These are phyloP conservation scores for Puya raimondii DNA, from an alignment of 176 grass and related monocot genomes.

Conservation along the genomic window DNA sequence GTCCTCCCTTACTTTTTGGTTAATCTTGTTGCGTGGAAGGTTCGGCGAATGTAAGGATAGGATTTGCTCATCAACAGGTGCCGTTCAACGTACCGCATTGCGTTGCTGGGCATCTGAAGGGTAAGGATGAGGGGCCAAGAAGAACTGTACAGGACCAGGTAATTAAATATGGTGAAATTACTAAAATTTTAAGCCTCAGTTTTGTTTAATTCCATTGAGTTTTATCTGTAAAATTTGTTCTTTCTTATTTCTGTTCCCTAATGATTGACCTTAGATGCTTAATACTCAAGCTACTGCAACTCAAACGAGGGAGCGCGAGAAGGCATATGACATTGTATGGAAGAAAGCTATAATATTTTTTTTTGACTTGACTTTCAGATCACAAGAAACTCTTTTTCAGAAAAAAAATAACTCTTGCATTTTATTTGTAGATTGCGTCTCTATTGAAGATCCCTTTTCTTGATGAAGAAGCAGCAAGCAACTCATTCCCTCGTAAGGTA, in stretches of 20 bases:
- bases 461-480: constrained; percentile 53
- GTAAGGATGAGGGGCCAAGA: constrained; percentile 15
- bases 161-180: constrained; percentile 8
- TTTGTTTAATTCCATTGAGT: neutral
- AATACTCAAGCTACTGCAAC: constrained; percentile 43
- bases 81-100: constrained; percentile 81
- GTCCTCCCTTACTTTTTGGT: constrained; percentile 5
- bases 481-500: constrained; percentile 72
- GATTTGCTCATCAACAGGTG: constrained; percentile 72
- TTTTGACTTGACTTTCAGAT: neutral
- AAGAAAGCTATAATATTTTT: constrained; percentile 1
- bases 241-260: neutral
- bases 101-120: constrained; percentile 46
- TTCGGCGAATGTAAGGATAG: constrained; percentile 77
- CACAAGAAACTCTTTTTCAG: constrained; percentile 1
- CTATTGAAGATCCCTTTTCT: constrained; percentile 83
- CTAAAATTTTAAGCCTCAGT: neutral
- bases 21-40: constrained; percentile 24
- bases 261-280: constrained; percentile 37
- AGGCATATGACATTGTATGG: constrained; percentile 79
- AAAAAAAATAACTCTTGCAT: constrained; percentile 1
- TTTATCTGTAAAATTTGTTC: neutral
- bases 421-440: constrained; percentile 62
- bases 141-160: constrained; percentile 59
- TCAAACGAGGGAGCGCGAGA: constrained; percentile 65